phyloP scores from a whole-genome alignment of 768 basidiomycete species.

The Podaxis mareebaensis region DNA sequence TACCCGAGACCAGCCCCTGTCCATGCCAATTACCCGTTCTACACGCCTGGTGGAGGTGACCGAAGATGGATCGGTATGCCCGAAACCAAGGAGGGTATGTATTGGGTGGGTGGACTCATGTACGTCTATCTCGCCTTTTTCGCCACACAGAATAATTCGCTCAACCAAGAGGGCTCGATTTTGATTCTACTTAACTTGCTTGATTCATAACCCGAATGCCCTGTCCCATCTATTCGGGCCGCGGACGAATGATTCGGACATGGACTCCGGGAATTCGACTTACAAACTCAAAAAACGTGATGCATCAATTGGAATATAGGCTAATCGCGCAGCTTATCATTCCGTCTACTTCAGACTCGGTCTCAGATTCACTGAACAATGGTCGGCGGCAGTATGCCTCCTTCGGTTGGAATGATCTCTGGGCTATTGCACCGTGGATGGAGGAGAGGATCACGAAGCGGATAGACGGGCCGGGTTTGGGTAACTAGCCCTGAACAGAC shows the following conservation, averaged over 20 bases:
- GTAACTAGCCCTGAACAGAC: slow-evolving; percentile 34
- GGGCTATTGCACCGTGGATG: slow-evolving; percentile 80
- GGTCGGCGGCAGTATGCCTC: slow-evolving; percentile 66
- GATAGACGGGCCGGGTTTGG: slow-evolving; percentile 74
- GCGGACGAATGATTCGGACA: background rate
- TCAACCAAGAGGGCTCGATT: background rate
- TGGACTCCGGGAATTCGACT: background rate
- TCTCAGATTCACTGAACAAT: slow-evolving; percentile 35
- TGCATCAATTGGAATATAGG: slow-evolving; percentile 35
- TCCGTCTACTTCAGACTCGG: slow-evolving; percentile 31
- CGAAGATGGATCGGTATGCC: slow-evolving; percentile 58
- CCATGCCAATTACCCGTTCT: slow-evolving; percentile 70
- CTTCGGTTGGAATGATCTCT: slow-evolving; percentile 68
- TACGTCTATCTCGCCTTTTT: slow-evolving; percentile 29
- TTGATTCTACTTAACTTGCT: background rate
- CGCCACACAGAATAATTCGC: background rate
- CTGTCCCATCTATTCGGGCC: background rate
- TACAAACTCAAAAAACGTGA: background rate
- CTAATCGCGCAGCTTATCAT: slow-evolving; percentile 60
- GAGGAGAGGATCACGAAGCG: slow-evolving; percentile 60
- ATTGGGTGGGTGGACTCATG: slow-evolving; percentile 79
- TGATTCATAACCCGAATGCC: background rate
- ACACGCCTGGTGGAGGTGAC: slow-evolving; percentile 70
- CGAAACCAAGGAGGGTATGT: slow-evolving; percentile 54
- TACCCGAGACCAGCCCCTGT: slow-evolving; percentile 57